Conservation (phyloP, 371 early-diverging fungal genomes). For the Rhizomucor miehei region DNA sequence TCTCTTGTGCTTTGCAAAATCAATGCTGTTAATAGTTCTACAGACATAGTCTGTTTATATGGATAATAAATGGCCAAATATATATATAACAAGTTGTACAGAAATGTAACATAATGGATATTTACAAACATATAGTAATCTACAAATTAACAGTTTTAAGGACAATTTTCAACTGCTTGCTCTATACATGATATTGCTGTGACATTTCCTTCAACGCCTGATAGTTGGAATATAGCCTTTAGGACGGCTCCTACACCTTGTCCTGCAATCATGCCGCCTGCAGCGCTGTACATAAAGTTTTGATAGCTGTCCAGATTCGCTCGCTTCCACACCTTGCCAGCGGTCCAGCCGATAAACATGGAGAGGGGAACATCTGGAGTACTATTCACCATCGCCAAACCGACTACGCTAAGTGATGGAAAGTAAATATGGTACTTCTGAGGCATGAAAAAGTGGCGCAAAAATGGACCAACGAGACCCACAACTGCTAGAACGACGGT, state of each 20-base stretch:
- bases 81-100: too few species aligned
- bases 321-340: constrained; percentile 54
- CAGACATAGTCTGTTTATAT: too few species aligned
- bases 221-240: constrained; percentile 55
- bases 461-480: constrained; percentile 43
- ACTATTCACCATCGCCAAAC: constrained; percentile 68
- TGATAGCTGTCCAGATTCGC: constrained; percentile 34
- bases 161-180: constrained; percentile 26
- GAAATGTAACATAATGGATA: too few species aligned
- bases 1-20: too few species aligned
- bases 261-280: constrained; percentile 74
- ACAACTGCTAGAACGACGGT: constrained; percentile 48
- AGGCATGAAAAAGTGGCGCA: constrained; percentile 55
- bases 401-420: constrained; percentile 65
- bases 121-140: too few species aligned
- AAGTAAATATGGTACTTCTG: constrained; percentile 48
- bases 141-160: constrained; percentile 11
- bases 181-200: constrained; percentile 34
- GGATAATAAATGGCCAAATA: too few species aligned
- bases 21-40: too few species aligned
- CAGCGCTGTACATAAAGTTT: constrained; percentile 54
- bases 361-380: constrained; percentile 56
- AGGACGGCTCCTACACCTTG: constrained; percentile 71
- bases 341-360: constrained; percentile 60
- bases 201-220: constrained; percentile 21